Evolutionary conservation across 139 green algal species (phyloP), one percentile per base, ranked within the genome.

Genomic region (Coelastrella sp.): DNA sequence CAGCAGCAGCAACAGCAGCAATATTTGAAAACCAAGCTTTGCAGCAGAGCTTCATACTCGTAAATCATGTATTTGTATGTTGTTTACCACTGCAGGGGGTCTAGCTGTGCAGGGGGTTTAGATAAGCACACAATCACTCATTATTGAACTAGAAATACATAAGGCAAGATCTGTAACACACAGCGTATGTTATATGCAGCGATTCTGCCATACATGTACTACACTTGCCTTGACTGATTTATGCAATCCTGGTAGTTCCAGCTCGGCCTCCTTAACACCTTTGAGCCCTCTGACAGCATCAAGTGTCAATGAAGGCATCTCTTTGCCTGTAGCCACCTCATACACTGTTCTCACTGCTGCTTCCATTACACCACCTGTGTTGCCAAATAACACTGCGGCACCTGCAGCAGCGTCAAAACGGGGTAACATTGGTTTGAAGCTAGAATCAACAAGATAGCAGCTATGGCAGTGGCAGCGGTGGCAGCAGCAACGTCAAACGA

Each of bases 321-420:
- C 37, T 48, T 89, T 41, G 9, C 83, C 88, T 0, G 53, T 86
- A 17, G 75, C 88, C 23, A 92, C 68, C 38, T 92, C 88, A 57
- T 90, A 89, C 45, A 92, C 90, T 7, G 90, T 93, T 27, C 90
- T 62, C 50, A 94, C 81, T 19, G 90, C 90, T 32, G 90, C 90
- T 81, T 94, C 68, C 68, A 77, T 80, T 27, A 80, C 72, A 23
- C 90, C 83, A 9, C 63, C 84, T 6, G 89, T 89, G 64, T 89
- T 90, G 74, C 91, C 91, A 81, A 94, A 94, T 13, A 94, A 32
- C 17, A 87, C 89, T 21, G 57, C 89, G 11, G 87, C 88, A 45
- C 91, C 91, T 30, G 89, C 84, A 89, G 40, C 17, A 27, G 19
- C 19, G 27, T 15, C 19, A 63, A 17, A n/a, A 32, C n/a, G n/a